Base-by-base conservation (phyloP, 371 early-diverging fungal species). In the Mortierella sp. region DNA sequence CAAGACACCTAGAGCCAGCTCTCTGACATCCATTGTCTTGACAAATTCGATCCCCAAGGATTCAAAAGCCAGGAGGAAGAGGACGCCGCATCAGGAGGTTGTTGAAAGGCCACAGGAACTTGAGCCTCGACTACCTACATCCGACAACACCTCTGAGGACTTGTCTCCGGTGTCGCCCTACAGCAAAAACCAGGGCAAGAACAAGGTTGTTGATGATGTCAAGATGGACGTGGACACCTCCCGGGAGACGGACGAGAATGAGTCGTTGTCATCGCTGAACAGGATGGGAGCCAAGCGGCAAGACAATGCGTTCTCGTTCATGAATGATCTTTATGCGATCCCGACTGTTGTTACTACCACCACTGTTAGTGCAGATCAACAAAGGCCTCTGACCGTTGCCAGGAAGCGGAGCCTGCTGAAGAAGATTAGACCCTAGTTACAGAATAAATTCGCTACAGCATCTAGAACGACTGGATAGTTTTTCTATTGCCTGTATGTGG, bases 181-280 rank as follows among this genome's bases (percentile, higher is more conserved):
- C 31, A 71, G 5, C 37, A 71, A 74, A 59, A 53, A 57, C 40
- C 71, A 71, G 53, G 69, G 51, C 67, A 76, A 76, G 53, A 59
- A 26, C 53, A 72, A 71, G 43, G 75, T 34, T 72, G 19, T 28
- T 11, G 71, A 37, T 67, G 67, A 67, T 67, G 10, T 67, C 24
- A 40, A 40, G 67, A 67, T 67, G 67, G 40, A 24, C 21, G 43
- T 40, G 43, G 43, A 67, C 11, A 50, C 50, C 13, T 9, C 24
- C 21, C 67, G 24, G 24, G 67, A 40, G 24, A 67, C 67, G 24
- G 67, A 67, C 14, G 37, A 67, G 24, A 67, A 40, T 3, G 67
- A 67, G 24, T 24, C 40, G 8, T 9, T 54, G n/a, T 54, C 54
- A 19, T 54, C n/a, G 5, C 21, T 24, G 64, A 64, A 37, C 24